These are phyloP conservation scores for Solanum piurae DNA, from an alignment of 257 asterid genomes.

Conservation along the genomic window DNA sequence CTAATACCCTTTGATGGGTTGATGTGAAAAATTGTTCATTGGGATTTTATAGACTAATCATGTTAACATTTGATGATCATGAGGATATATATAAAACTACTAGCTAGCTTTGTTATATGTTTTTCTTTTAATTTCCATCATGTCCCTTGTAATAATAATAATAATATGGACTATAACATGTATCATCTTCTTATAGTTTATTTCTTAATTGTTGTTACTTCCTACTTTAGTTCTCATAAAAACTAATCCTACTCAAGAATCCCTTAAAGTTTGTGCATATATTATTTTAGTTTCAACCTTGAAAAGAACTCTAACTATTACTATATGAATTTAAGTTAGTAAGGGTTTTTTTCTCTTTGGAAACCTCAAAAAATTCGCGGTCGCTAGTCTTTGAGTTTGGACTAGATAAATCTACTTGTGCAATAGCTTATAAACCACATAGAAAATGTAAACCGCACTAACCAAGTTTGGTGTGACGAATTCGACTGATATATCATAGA, in stretches of 20 bases:
- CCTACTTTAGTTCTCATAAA: neutral
- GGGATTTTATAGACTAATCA: conserved; percentile 4
- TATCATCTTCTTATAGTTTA: neutral
- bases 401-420: too few species aligned
- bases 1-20: neutral
- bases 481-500: neutral
- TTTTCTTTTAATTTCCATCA: neutral
- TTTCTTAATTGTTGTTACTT: neutral
- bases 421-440: too few species aligned
- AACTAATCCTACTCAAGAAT: neutral
- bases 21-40: conserved; percentile 26
- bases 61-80: neutral
- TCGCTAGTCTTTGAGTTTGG: too few species aligned
- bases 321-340: neutral
- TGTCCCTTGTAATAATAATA: conserved; percentile 5
- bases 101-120: neutral
- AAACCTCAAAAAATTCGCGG: rapidly evolving
- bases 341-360: neutral
- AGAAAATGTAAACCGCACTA: too few species aligned
- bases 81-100: neutral
- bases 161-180: neutral
- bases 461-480: neutral
- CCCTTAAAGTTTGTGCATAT: neutral
- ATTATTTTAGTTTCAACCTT: neutral
- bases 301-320: neutral